Evolutionary conservation across 1,284 basidiomycete genomes (phyloP).

Genomic region (Xerocomus nothofagi): DNA sequence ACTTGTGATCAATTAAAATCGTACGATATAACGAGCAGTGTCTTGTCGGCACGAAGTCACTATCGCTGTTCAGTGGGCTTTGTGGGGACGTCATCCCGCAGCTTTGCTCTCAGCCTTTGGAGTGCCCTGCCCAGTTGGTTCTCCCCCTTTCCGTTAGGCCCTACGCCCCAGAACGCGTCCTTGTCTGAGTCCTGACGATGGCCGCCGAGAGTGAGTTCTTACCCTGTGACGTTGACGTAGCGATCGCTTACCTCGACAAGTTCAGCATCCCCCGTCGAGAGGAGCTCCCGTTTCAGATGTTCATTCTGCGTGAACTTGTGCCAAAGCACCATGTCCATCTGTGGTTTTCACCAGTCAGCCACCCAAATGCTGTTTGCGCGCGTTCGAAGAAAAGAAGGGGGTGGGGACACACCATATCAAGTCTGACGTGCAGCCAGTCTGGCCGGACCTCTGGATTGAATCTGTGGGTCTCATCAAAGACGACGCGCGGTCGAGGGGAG

Average conservation of each 20-base stretch:
- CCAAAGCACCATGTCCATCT: constrained; percentile 39
- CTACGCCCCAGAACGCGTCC: constrained; percentile 41
- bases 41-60: constrained; percentile 31
- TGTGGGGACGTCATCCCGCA: constrained; percentile 25
- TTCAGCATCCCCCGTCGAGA: constrained; percentile 38
- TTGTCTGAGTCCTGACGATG: constrained; percentile 37
- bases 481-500: constrained; percentile 35
- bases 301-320: constrained; percentile 39
- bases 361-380: constrained; percentile 12
- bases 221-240: background rate
- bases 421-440: constrained; percentile 38
- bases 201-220: constrained; percentile 23
- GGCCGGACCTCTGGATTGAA: constrained; percentile 39
- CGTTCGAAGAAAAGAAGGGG: constrained; percentile 6
- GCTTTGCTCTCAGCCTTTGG: constrained; percentile 34
- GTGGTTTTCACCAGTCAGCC: constrained; percentile 6
- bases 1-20: constrained; percentile 32
- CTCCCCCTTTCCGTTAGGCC: constrained; percentile 36
- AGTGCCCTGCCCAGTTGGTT: constrained; percentile 42
- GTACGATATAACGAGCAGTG: constrained; percentile 30
- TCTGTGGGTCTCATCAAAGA: constrained; percentile 41
- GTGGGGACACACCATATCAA: constrained; percentile 31
- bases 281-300: constrained; percentile 34
- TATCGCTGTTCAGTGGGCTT: constrained; percentile 19
- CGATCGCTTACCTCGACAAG: constrained; percentile 36